Evolutionary conservation across 805 yeast species (phyloP), one percentile per base, ranked within the genome.

Genomic region (Candida montana): DNA sequence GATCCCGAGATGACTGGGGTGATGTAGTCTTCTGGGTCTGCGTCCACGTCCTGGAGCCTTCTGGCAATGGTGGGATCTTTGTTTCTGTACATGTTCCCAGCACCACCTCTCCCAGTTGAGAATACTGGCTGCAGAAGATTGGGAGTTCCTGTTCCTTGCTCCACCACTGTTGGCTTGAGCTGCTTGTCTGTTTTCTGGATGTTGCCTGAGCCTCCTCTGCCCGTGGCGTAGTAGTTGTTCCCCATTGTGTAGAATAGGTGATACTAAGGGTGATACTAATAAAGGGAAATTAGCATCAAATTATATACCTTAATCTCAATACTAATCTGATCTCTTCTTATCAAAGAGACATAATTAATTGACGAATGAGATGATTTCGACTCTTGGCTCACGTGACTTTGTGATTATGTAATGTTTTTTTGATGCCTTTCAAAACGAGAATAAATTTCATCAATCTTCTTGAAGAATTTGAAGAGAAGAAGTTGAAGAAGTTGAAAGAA

Each of bases 181-280:
- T 65, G 58, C 26, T 65, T 59, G 31, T 56, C 50, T 11, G 75
- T 57, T 3, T 66, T 51, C 50, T 72, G 66, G 41, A 82, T 75
- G 59, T 83, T 83, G 6, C 90, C 90, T 1, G 83, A 82, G 9
- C 91, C 91, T 10, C 91, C 91, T 49, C 91, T 71, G 5, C 90
- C 90, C 0, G 89, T 82, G n/a, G 86, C 71, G 49, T 72, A 74
- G 54, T 63, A 72, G 21, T 67, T 31, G 45, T 36, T 49, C 45
- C 40, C 39, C 41, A 34, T 33, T 11, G 9, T 26, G 18, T 20
- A n/a, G n/a, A n/a, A n/a, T n/a, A n/a, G n/a, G n/a, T n/a, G n/a
- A n/a, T n/a, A n/a, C n/a, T n/a, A n/a, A n/a, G n/a, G n/a, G n/a
- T n/a, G n/a, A n/a, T n/a, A n/a, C n/a, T 19, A 7, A 23, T 30